These are phyloP conservation scores for Xylariaceae sp. DNA, from an alignment of 2,329 filamentous ascomycete species.

Conservation along the genomic window DNA sequence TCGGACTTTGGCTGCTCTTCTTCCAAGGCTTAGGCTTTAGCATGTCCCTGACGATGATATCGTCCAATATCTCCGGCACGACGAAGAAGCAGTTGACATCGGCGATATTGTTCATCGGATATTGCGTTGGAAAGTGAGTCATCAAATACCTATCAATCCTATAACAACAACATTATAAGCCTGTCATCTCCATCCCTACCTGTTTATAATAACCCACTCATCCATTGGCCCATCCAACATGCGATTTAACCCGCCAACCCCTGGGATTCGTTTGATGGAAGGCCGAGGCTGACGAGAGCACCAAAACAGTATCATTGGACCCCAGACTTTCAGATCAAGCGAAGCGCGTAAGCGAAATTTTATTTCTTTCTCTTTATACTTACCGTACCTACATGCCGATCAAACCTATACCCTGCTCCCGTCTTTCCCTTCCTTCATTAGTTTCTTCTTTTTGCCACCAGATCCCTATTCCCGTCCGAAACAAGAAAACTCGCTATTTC, in stretches of 20 bases:
- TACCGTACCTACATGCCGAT: background rate
- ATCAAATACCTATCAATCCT: too few species aligned
- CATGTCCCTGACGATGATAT: conserved; percentile 32
- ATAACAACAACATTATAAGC: too few species aligned
- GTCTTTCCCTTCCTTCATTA: background rate
- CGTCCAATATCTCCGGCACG: conserved; percentile 32
- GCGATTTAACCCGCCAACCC: background rate
- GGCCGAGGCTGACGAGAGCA: conserved; percentile 2
- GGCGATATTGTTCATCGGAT: conserved; percentile 29
- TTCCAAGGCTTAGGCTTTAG: conserved; percentile 32
- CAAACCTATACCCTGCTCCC: background rate
- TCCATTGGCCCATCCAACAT: background rate
- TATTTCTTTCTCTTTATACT: background rate
- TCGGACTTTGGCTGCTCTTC: conserved; percentile 50
- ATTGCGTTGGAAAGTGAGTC: conserved; percentile 30
- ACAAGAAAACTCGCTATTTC: background rate
- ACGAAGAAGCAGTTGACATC: conserved; percentile 33
- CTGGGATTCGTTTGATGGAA: background rate
- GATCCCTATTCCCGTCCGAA: background rate
- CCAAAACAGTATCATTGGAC: conserved; percentile 29
- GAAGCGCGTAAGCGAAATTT: conserved; percentile 23
- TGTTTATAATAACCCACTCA: too few species aligned
- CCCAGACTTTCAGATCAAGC: conserved; percentile 26
- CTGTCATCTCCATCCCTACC: too few species aligned
- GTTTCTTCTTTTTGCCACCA: background rate